Evolutionary conservation across 179 eudicot genomes (phyloP).

Genomic region (Amaranthus tricolor): DNA sequence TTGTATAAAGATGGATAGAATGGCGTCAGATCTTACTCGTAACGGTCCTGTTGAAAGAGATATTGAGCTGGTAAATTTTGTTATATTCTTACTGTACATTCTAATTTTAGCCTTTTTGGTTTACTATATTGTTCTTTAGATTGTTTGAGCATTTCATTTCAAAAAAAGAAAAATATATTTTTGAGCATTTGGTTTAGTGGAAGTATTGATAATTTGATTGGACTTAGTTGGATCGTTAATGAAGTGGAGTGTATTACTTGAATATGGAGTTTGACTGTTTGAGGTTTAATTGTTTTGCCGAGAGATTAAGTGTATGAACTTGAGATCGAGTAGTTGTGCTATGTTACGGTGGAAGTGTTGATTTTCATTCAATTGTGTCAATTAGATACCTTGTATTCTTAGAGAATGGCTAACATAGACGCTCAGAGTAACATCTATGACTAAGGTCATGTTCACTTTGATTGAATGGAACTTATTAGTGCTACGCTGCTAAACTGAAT

Average conservation of each 20-base stretch:
- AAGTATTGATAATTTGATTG: neutral
- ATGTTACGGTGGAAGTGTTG: conserved; percentile 1
- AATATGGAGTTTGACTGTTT: neutral
- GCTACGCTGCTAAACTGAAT: too few relatives aligned
- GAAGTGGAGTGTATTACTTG: neutral
- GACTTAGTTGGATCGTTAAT: neutral
- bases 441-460: too few relatives aligned
- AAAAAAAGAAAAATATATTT: too few relatives aligned
- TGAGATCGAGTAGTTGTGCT: neutral
- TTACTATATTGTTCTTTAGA: neutral
- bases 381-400: neutral
- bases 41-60: conserved; percentile 74
- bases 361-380: neutral
- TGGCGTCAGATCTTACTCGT: conserved; percentile 66
- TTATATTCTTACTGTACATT: neutral
- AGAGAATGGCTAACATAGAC: neutral
- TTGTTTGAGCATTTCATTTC: neutral
- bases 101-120: conserved; percentile 2
- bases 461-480: too few relatives aligned
- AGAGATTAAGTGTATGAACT: neutral
- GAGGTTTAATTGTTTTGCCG: neutral
- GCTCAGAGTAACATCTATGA: neutral
- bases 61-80: conserved; percentile 63
- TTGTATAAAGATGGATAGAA: conserved; percentile 34
- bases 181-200: neutral